Evolutionary conservation across 768 basidiomycete genomes (phyloP), one percentile per base, ranked within the genome.

Genomic region (Boletus rubroflammeus): DNA sequence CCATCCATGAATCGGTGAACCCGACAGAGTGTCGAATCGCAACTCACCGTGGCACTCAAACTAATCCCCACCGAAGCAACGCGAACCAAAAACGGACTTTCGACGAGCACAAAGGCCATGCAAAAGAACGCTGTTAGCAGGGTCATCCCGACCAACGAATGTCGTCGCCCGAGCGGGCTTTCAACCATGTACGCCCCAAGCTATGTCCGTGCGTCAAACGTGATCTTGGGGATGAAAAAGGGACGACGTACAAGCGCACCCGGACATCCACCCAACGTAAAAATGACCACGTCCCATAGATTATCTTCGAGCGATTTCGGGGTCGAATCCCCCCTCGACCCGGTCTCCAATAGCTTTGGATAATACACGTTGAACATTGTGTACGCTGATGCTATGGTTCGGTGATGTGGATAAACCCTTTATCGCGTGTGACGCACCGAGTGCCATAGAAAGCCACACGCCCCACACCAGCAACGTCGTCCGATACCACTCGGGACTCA

Each of bases 281-380:
- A 94, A 32, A 91, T 83, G 31, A 88, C 82, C n/a, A 93, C 86
- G 62, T 94, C 91, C 85, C 88, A 88, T 35, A 95, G 62, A 41
- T 82, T 87, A 52, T 79, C 81, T 60, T 81, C 78, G 15, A 86
- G 67, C 1, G 79, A 75, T 62, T 81, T 80, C 1, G 76, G 65
- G 13, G 64, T 58, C 14, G 53, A 53, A 14, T 63, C 54, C 6
- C 58, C 54, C n/a, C 50, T 54, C 3, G 64, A 54, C 2, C 57
- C 56, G 26, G 80, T 79, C 72, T 96, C 93, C 35, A 96, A 72
- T 11, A 94, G 74, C 64, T 91, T 95, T 0, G 93, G 93, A 19
- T 94, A 78, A 65, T 83, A 96, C 26, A 93, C 90, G 65, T 95
- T 96, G 71, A 96, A 95, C 85, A 96, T 93, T 2, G 90, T 93